phyloP scores from a whole-genome alignment of 2,329 filamentous ascomycete species.

The Apiospora malaysiana region DNA sequence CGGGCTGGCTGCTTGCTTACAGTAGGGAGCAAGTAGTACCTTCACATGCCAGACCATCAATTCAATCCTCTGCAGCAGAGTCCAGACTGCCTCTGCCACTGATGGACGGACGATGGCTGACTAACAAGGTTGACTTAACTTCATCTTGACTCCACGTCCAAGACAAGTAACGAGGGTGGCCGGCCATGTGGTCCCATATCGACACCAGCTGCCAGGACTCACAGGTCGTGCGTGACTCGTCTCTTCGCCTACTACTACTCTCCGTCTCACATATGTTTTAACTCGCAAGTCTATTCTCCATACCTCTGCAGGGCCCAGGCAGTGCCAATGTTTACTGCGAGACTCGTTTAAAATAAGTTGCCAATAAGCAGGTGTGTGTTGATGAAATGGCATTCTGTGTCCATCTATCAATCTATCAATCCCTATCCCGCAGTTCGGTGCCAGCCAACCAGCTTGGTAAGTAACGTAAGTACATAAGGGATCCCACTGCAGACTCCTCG shows the following conservation, averaged over 20 bases:
- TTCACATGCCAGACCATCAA: constrained; percentile 17
- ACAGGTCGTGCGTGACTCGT: too few species aligned
- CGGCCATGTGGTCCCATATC: neutral
- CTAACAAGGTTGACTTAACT: neutral
- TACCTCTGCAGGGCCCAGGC: neutral
- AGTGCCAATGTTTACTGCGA: neutral
- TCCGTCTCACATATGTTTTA: neutral
- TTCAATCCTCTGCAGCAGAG: too few species aligned
- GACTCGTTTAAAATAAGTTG: neutral
- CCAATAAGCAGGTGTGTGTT: neutral
- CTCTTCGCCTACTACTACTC: neutral
- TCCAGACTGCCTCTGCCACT: too few species aligned
- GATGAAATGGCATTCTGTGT: neutral
- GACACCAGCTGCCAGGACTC: neutral
- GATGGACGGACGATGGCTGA: neutral
- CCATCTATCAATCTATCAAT: neutral
- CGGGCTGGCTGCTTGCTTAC: neutral
- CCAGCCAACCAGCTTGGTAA: neutral
- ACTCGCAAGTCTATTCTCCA: neutral
- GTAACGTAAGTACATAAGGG: neutral
- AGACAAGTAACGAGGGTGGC: neutral
- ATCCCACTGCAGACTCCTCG: neutral
- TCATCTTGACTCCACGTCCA: neutral
- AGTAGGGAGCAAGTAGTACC: too few species aligned
- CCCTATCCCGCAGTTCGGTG: neutral